Evolutionary conservation across 495 filamentous ascomycete species (phyloP), one percentile per base, ranked within the genome.

Genomic region (Xylaria longipes): DNA sequence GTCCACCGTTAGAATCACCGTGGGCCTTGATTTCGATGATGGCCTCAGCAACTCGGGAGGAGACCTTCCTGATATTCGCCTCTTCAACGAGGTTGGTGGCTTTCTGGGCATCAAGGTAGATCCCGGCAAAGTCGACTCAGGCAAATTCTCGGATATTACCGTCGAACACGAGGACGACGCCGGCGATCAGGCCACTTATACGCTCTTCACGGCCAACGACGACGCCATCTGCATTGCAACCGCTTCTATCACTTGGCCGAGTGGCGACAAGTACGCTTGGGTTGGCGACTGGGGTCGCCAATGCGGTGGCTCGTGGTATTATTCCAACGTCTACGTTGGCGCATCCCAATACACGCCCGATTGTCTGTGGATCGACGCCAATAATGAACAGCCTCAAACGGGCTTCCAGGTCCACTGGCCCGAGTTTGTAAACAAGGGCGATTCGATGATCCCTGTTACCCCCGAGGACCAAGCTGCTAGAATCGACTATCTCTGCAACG

Each of bases 241-340:
- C n/a, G 61, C 67, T 27, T 52, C 73, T 20, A 78, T 75, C 62
- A 81, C 76, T 20, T 79, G 76, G 69, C 73, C 75, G 1, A 69
- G 69, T 39, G 71, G 69, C 2, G 72, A 76, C 11, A 56, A 75
- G 37, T 81, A 78, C 31, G 73, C 67, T 5, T 79, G 77, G 77
- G 58, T 74, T 6, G 78, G 76, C 0, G 72, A 81, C 66, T 81
- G 77, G 76, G 79, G 74, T 33, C 52, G 61, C 9, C 50, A 66
- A 29, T 81, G 79, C 64, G 76, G 76, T 15, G 73, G 71, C 1
- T 45, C 33, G 4, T 75, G 76, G 76, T 77, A 77, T 29, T 75
- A 83, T 69, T 86, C 84, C 48, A 82, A 86, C 57, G 81, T 86
- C 50, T 85, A 80, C 77, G 72, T 86, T 72, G 80, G 81, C 60